These are phyloP conservation scores for Penstemon barbatus DNA, from an alignment of 257 asterid genomes.

Conservation along the genomic window DNA sequence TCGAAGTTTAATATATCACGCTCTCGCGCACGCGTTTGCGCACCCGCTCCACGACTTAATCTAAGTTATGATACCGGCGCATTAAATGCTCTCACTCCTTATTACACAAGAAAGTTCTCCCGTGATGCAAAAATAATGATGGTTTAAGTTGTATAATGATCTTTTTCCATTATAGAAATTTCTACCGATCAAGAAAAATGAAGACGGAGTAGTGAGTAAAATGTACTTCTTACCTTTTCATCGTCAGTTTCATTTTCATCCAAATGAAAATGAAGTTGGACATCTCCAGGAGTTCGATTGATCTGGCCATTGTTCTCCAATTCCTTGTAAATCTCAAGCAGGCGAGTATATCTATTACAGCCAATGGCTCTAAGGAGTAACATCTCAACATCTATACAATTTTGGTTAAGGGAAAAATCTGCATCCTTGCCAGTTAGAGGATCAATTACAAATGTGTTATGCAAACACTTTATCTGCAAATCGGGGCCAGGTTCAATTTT, in stretches of 20 bases:
- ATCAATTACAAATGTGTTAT: slow-evolving; percentile 89
- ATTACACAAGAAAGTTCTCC: slow-evolving; percentile 3
- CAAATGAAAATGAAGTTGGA: slow-evolving; percentile 58
- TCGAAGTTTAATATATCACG: no score
- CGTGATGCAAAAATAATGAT: slow-evolving; percentile 12
- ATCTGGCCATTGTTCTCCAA: slow-evolving; percentile 75
- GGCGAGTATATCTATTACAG: slow-evolving; percentile 84
- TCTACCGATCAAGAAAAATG: slow-evolving; percentile 15
- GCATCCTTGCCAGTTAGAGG: slow-evolving; percentile 86
- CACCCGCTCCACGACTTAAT: not conserved
- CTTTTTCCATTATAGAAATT: slow-evolving; percentile 14
- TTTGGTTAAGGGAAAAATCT: slow-evolving; percentile 68
- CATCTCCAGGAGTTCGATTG: slow-evolving; percentile 76
- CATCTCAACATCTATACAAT: slow-evolving; percentile 85
- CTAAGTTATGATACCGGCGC: not conserved
- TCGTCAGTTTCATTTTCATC: slow-evolving; percentile 46
- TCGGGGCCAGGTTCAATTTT: slow-evolving; percentile 93
- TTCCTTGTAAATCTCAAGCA: slow-evolving; percentile 86
- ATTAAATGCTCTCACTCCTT: slow-evolving; percentile 19
- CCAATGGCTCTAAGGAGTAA: slow-evolving; percentile 86
- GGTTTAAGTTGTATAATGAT: slow-evolving; percentile 4
- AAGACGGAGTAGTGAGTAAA: slow-evolving; percentile 6
- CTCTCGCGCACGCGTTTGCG: no score
- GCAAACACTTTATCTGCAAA: slow-evolving; percentile 84
- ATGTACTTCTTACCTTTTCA: slow-evolving; percentile 45